Evolutionary conservation across 345 rosid genomes (phyloP).

Genomic region (Angophora floribunda): DNA sequence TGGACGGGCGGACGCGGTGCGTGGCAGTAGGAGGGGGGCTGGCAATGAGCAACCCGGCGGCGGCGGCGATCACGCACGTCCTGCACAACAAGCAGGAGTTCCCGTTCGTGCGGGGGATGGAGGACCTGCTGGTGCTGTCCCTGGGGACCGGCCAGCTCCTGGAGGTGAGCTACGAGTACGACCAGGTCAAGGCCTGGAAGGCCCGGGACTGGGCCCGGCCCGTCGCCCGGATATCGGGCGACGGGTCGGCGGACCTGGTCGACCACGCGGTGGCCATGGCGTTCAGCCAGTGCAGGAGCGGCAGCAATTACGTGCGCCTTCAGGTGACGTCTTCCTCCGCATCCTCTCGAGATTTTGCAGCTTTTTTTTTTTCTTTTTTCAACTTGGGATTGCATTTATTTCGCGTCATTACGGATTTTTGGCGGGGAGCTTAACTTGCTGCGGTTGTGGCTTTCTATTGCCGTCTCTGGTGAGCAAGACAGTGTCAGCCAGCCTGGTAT

Average conservation of each 20-base stretch:
- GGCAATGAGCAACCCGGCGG: slow-evolving; percentile 81
- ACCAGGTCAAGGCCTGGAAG: slow-evolving; percentile 66
- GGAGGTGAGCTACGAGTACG: slow-evolving; percentile 60
- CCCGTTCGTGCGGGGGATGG: slow-evolving; percentile 92
- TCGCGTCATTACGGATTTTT: neutral
- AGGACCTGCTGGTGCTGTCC: slow-evolving; percentile 82
- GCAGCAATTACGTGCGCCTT: slow-evolving; percentile 74
- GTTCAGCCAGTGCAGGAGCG: slow-evolving; percentile 66
- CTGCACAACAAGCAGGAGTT: slow-evolving; percentile 95
- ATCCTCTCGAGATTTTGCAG: neutral
- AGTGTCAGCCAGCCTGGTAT: slow-evolving; percentile 31
- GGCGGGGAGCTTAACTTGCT: neutral
- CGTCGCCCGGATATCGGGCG: slow-evolving; percentile 72
- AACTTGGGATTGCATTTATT: neutral
- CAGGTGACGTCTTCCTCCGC: slow-evolving; percentile 41
- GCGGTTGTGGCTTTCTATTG: neutral
- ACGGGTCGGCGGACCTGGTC: slow-evolving; percentile 75
- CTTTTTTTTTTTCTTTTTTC: neutral
- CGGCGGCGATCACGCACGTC: slow-evolving; percentile 96
- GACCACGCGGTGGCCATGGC: slow-evolving; percentile 98
- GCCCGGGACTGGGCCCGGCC: slow-evolving; percentile 92
- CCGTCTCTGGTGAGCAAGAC: slow-evolving; percentile 12
- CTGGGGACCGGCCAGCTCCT: slow-evolving; percentile 78
- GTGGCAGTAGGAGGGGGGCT: slow-evolving; percentile 84
- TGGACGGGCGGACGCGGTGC: slow-evolving; percentile 71